Conservation (phyloP, 768 basidiomycete species). For the Leccinum broughii region DNA sequence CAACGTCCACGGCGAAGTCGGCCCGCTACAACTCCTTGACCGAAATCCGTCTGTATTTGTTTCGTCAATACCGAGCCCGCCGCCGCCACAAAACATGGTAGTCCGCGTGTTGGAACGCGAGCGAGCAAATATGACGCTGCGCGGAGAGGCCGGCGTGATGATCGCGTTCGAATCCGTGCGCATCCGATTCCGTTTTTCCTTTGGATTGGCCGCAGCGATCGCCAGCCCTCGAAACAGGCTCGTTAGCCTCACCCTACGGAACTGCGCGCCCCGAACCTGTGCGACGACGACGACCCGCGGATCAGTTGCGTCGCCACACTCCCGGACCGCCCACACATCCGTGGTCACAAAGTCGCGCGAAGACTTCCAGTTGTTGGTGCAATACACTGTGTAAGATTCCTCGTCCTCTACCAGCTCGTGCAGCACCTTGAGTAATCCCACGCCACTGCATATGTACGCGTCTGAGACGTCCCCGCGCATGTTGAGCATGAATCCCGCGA, state of each 20-base stretch:
- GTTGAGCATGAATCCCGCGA: conserved; percentile 71
- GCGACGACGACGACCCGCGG: conserved; percentile 53
- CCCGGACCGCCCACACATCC: conserved; percentile 52
- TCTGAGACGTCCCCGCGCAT: conserved; percentile 36
- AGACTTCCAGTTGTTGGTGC: conserved; percentile 44
- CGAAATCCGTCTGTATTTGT: conserved; percentile 5
- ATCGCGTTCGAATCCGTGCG: conserved; percentile 33
- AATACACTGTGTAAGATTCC: conserved; percentile 51
- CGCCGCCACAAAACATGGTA: conserved; percentile 7
- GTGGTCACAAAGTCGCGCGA: conserved; percentile 48
- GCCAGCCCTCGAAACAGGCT: conserved; percentile 49
- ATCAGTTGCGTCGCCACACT: conserved; percentile 18
- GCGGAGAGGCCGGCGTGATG: conserved; percentile 25
- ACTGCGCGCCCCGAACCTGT: conserved; percentile 55
- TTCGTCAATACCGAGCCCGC: conserved; percentile 9
- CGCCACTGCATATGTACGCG: conserved; percentile 62
- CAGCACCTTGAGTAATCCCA: conserved; percentile 50
- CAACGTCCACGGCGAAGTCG: conserved; percentile 42
- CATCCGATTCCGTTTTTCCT: conserved; percentile 7
- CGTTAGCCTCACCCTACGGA: conserved; percentile 54
- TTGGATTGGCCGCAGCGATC: conserved; percentile 28
- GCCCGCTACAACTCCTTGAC: conserved; percentile 15
- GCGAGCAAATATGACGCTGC: conserved; percentile 30
- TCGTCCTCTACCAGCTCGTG: conserved; percentile 42
- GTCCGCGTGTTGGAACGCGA: conserved; percentile 30